These are phyloP conservation scores for Penicillium sp. DNA, from an alignment of 2,329 filamentous ascomycete genomes.

Conservation along the genomic window DNA sequence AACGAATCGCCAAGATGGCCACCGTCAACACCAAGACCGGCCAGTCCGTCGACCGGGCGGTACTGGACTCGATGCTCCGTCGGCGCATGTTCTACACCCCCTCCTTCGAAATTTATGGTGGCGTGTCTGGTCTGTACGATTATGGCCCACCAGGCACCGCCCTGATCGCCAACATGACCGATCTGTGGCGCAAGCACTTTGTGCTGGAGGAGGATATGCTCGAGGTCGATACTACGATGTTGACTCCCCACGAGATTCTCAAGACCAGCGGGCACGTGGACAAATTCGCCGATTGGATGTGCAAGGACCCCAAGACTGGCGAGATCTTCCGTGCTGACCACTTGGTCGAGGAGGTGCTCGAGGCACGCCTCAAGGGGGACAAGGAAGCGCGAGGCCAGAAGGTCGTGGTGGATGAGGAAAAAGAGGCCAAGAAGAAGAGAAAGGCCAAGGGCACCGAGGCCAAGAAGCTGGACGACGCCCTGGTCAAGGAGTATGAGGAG, in stretches of 20 bases:
- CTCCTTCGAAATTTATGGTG: constrained; percentile 91
- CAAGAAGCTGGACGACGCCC: constrained; percentile 79
- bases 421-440: constrained; percentile 90
- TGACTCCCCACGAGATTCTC: constrained; percentile 89
- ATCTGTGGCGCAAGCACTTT: constrained; percentile 90
- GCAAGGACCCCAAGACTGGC: constrained; percentile 95
- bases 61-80: constrained; percentile 79
- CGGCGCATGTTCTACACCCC: constrained; percentile 93
- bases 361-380: constrained; percentile 80
- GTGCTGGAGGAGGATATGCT: constrained; percentile 92
- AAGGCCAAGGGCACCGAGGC: constrained; percentile 69
- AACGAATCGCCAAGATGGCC: constrained; percentile 48
- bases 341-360: constrained; percentile 90
- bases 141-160: constrained; percentile 87
- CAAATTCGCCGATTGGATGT: constrained; percentile 99
- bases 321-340: constrained; percentile 96
- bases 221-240: constrained; percentile 87
- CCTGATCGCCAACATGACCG: constrained; percentile 81
- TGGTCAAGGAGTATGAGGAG: constrained; percentile 87
- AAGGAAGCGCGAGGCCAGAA: constrained; percentile 86
- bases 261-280: constrained; percentile 97
- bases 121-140: constrained; percentile 84
- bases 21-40: constrained; percentile 77
- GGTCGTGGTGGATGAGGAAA: constrained; percentile 62
- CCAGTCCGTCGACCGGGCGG: constrained; percentile 77